Conservation (phyloP, 1,284 basidiomycete genomes). For the Sporisorium reilianum region DNA sequence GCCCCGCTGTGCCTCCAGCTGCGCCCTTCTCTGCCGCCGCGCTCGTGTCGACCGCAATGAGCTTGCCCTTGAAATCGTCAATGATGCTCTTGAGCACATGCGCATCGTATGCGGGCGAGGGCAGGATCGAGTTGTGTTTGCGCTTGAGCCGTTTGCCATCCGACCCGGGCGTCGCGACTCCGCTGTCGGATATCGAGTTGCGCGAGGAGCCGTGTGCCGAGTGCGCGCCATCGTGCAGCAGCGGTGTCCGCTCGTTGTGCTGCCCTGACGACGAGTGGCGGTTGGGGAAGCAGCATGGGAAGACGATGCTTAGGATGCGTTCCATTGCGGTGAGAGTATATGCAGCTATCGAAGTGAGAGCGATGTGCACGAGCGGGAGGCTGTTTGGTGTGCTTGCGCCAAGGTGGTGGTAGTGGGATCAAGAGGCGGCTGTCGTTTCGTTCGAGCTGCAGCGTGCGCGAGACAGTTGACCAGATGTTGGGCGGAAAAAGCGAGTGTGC, state of each 20-base stretch:
- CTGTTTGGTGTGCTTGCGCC: background rate
- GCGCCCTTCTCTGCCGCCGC: constrained; percentile 2
- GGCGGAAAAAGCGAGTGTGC: background rate
- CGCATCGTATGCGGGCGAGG: constrained; percentile 36
- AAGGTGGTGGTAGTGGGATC: background rate
- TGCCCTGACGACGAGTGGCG: constrained; percentile 5
- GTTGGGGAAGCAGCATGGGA: constrained; percentile 35
- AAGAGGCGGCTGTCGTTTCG: background rate
- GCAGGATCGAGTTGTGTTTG: constrained; percentile 27
- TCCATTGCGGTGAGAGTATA: constrained; percentile 18
- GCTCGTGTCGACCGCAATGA: constrained; percentile 20
- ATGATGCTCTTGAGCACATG: constrained; percentile 19
- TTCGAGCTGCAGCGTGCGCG: background rate
- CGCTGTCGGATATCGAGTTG: constrained; percentile 5
- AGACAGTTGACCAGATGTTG: background rate
- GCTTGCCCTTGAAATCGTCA: constrained; percentile 21
- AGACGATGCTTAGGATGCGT: constrained; percentile 25
- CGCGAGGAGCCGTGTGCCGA: constrained; percentile 8
- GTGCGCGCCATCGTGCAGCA: constrained; percentile 14
- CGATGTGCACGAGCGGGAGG: no score
- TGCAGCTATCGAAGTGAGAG: background rate
- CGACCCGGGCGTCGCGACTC: constrained; percentile 7
- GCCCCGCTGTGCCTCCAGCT: background rate
- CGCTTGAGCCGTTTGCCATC: constrained; percentile 17
- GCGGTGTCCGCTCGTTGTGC: constrained; percentile 30